Conservation (phyloP, 1,284 basidiomycete genomes). For the Ustilago sp. region DNA sequence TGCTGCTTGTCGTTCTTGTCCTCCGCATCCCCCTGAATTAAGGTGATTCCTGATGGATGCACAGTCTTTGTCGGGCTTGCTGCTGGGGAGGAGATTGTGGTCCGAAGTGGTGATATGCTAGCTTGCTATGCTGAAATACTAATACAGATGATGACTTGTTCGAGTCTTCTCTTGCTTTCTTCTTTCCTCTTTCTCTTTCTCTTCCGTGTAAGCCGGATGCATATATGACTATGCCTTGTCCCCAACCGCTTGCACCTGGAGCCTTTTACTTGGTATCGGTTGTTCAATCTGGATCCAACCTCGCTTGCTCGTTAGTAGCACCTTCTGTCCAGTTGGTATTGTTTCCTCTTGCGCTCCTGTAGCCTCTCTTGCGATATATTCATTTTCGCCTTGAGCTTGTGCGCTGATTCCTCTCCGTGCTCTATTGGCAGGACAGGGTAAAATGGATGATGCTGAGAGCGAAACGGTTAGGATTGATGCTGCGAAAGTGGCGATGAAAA, state of each 20-base stretch:
- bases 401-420: slow-evolving; percentile 2
- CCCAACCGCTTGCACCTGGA: background rate
- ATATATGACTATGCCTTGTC: background rate
- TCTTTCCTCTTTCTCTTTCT: background rate
- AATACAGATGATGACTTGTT: too few relatives aligned
- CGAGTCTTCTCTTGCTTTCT: background rate
- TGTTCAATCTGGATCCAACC: slow-evolving; percentile 60
- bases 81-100: background rate
- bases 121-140: background rate
- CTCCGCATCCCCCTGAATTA: too few relatives aligned
- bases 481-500: slow-evolving; percentile 55
- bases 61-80: background rate
- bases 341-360: background rate
- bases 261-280: slow-evolving; percentile 8
- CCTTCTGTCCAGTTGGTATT: slow-evolving; percentile 39
- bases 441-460: slow-evolving; percentile 50
- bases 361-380: slow-evolving; percentile 7
- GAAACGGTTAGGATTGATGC: slow-evolving; percentile 56
- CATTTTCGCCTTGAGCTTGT: background rate
- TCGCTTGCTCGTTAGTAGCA: slow-evolving; percentile 44
- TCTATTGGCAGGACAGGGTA: slow-evolving; percentile 56
- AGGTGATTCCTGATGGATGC: background rate
- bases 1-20: too few relatives aligned
- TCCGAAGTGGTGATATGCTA: too few relatives aligned
- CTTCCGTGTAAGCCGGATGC: background rate